Percentiles rank a stretch among this genome's conserved stretches.
phyloP scores from a whole-genome alignment of 2,329 filamentous ascomycete genomes.

The Akanthomyces dipterigenus region DNA sequence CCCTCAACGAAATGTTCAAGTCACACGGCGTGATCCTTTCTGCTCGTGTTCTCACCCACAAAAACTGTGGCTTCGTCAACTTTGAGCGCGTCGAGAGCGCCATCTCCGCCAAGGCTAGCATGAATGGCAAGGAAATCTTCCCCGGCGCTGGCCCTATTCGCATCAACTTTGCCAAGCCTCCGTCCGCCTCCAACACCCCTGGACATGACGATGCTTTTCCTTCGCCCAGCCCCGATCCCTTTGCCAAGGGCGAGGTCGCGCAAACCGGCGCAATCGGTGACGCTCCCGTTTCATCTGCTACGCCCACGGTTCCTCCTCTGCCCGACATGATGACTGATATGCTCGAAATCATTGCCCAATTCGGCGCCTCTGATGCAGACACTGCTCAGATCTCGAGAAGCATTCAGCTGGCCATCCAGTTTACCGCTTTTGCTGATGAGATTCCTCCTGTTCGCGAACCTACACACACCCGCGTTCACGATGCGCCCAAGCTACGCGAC shows the following conservation, averaged over 20 bases:
- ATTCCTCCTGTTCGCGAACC: constrained; percentile 87
- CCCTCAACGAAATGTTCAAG: constrained; percentile 90
- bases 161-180: constrained; percentile 96
- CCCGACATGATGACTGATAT: constrained; percentile 78
- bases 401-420: constrained; percentile 72
- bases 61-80: constrained; percentile 98
- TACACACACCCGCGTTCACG: constrained; percentile 80
- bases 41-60: constrained; percentile 89
- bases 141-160: constrained; percentile 89
- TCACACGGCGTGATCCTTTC: constrained; percentile 88
- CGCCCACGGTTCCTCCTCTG: constrained; percentile 65
- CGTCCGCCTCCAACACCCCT: constrained; percentile 81
- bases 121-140: constrained; percentile 98
- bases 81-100: constrained; percentile 90
- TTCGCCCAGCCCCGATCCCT: constrained; percentile 86
- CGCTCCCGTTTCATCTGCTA: constrained; percentile 31
- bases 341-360: constrained; percentile 75
- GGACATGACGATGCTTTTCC: constrained; percentile 82
- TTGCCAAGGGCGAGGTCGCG: constrained; percentile 47
- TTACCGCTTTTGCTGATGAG: constrained; percentile 66
- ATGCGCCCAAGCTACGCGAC: constrained; percentile 89
- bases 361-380: constrained; percentile 80
- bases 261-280: constrained; percentile 30
- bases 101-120: constrained; percentile 74
- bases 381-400: constrained; percentile 62